Base-by-base conservation (phyloP, 2,329 filamentous ascomycete species). In the Parastagonospora nodorum region DNA sequence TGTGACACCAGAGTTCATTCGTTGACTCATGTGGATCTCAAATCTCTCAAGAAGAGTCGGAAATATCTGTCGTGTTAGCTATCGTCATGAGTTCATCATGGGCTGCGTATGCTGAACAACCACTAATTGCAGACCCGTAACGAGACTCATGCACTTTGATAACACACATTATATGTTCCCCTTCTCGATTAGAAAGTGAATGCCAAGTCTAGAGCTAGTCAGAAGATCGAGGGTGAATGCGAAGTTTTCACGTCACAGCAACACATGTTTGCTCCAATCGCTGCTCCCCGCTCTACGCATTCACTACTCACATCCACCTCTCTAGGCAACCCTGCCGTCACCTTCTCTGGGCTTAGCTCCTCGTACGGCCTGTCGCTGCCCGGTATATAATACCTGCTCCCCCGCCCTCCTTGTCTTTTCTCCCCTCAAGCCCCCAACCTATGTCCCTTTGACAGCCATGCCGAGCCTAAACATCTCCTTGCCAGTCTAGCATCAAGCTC, bases 401-500 rank as follows among this genome's bases (percentile, higher is more conserved):
- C 32, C 9, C 2, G 16, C 5, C 33, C 12, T n/a, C 1, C n/a
- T 27, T 36, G 30, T 19, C 1, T 38, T 38, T 45, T 31, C 35
- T 38, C 24, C 19, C 33, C n/a, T 30, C 42, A 36, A 36, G 42
- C 14, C 32, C 32, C 24, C 31, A 36, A n/a, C 33, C 42, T n/a
- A 45, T 38, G 33, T 32, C 40, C 15, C 40, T 10, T 28, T 24
- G 33, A 9, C 42, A 36, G 31, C 27, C 33, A 12, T 16, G 15
- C 14, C 42, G 19, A 38, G 42, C n/a, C 32, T 45, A 19, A 14
- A 6, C 24, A 9, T 28, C 33, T 37, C 19, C 42, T 19, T 31
- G 42, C 42, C 42, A 45, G 42, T 45, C 42, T 45, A 45, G 42
- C 42, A 27, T 12, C 32, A 29, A 11, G 42, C 42, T 45, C 33